phyloP scores from a whole-genome alignment of 2,329 filamentous ascomycete species.

The Nothophoma quercina region DNA sequence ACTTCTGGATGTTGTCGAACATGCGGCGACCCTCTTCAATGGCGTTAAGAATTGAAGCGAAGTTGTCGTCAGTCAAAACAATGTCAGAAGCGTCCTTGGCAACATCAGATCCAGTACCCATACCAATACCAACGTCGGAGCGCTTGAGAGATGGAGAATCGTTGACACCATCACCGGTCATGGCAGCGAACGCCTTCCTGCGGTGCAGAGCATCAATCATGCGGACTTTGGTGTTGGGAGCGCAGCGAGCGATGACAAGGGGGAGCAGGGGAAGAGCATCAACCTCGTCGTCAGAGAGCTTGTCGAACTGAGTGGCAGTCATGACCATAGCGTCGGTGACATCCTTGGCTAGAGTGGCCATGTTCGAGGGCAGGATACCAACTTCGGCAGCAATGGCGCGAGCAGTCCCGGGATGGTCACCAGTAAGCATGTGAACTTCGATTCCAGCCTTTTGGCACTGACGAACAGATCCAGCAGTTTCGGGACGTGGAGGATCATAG shows the following conservation, averaged over 20 bases:
- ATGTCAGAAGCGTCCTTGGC: constrained; percentile 56
- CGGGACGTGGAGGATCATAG: constrained; percentile 82
- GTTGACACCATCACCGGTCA: constrained; percentile 57
- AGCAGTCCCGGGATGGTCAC: constrained; percentile 55
- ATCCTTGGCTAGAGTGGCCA: constrained; percentile 45
- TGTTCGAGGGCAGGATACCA: constrained; percentile 53
- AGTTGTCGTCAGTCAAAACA: constrained; percentile 56
- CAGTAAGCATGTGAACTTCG: constrained; percentile 57
- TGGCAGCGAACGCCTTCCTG: constrained; percentile 51
- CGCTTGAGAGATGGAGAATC: constrained; percentile 56
- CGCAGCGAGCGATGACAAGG: constrained; percentile 54
- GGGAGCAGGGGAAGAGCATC: constrained; percentile 51
- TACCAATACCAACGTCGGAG: constrained; percentile 56
- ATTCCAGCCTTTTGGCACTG: constrained; percentile 46
- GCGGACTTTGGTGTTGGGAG: constrained; percentile 54
- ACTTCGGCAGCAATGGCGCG: constrained; percentile 56
- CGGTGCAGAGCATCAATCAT: constrained; percentile 56
- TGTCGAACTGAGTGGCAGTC: constrained; percentile 52
- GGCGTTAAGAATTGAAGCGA: constrained; percentile 55
- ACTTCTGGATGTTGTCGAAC: constrained; percentile 58
- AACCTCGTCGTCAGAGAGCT: constrained; percentile 52
- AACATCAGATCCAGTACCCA: constrained; percentile 56
- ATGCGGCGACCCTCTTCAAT: constrained; percentile 56
- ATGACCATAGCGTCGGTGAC: constrained; percentile 41
- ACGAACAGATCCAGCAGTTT: constrained; percentile 67